Evolutionary conservation across 163 green algal genomes (phyloP).

Genomic region (Chloromonas sp.): DNA sequence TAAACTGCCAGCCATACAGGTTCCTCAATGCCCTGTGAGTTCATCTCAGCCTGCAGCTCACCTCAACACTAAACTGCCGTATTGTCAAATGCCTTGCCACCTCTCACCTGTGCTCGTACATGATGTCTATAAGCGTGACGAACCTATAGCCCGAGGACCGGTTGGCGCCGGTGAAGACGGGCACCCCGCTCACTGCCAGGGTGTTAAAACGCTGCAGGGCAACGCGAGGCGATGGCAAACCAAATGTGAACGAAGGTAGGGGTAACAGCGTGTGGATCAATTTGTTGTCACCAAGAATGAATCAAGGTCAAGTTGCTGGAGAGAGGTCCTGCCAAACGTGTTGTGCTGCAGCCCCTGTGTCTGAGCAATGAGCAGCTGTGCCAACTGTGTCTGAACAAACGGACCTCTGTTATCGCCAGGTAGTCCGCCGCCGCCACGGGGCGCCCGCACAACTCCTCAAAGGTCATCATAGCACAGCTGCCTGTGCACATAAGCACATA

Average conservation of each 20-base stretch:
- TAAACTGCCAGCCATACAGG: no score
- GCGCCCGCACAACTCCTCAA: slow-evolving; percentile 73
- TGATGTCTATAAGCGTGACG: slow-evolving; percentile 83
- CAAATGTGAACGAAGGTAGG: neutral
- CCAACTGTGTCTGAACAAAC: no score
- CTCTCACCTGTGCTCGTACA: slow-evolving; percentile 88
- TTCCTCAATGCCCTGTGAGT: no score
- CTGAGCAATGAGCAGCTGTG: no score
- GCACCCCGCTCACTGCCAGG: slow-evolving; percentile 69
- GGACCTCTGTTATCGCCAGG: slow-evolving; percentile 60
- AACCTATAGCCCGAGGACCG: slow-evolving; percentile 81
- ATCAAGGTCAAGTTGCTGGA: no score
- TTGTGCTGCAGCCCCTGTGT: no score
- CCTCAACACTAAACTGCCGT: no score
- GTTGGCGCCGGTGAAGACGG: slow-evolving; percentile 66
- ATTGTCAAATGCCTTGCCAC: no score
- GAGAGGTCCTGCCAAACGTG: no score
- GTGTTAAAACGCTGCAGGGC: slow-evolving; percentile 58
- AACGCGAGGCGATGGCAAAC: neutral
- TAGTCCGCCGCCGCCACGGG: slow-evolving; percentile 85
- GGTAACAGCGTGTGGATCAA: neutral
- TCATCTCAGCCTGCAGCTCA: no score
- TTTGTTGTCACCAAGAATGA: no score
- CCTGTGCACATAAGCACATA: neutral
- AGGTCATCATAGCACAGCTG: slow-evolving; percentile 51